Evolutionary conservation across 2,329 filamentous ascomycete genomes (phyloP), one percentile per base, ranked within the genome.

Genomic region (Gliomastix tumulicola): DNA sequence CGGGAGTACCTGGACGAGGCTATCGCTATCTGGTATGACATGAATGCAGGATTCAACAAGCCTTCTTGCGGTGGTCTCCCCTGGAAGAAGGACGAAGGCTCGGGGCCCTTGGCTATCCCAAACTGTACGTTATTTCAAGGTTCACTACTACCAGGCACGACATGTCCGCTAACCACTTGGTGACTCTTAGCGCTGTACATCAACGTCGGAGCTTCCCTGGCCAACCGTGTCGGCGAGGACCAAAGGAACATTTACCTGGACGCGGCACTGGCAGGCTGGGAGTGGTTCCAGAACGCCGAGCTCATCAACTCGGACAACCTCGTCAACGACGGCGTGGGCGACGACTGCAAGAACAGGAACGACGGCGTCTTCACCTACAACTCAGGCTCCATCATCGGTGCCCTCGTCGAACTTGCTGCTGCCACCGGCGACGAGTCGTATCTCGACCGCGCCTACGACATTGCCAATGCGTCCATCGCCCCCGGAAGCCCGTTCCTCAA

Each of bases 41-140:
- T 78, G 62, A 62, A 68, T 21, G 54, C 48, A 32, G 72, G 68
- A 33, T 48, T 47, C 11, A 66, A 62, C 51, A 57, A 48, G 12
- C 65, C 60, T 4, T 64, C 63, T 16, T 72, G 72, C 39, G 74
- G 73, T 22, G 73, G 74, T 25, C 67, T 77, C 34, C 76, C 65
- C 60, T 79, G 76, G 73, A 67, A 66, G 50, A 76, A 77, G 50
- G 59, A 65, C 17, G 57, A 60, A 6, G 56, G 56, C 1, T 68
- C 66, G 43, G 73, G 75, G n/a, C n/a, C n/a, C 38, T 69, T 69
- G 37, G 69, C 74, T 30, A 67, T 69, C 41, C 65, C 71, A 28
- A 79, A 79, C 50, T 30, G 28, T 38, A 38, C 11, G 25, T 30
- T 18, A 36, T 32, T 6, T n/a, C 10, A 37, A 18, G n/a, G 12